A percentile compares a stretch with the other conserved stretches of the same genome.
phyloP scores from a whole-genome alignment of 805 yeast genomes.

The Grigorovia transvaalensis region DNA sequence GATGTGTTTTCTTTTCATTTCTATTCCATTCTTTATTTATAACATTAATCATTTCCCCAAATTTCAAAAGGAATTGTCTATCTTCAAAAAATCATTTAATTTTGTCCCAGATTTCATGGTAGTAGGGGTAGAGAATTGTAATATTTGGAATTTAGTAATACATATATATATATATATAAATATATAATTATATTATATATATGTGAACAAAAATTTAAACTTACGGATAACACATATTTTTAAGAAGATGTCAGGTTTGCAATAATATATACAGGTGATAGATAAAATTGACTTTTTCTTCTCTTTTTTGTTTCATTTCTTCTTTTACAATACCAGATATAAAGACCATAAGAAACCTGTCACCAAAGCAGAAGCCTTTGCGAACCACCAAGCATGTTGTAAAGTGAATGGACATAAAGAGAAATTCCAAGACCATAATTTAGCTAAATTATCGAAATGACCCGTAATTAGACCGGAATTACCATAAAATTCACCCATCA shows the following conservation, averaged over 20 bases:
- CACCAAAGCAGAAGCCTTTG: slow-evolving; percentile 44
- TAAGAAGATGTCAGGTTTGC: too few species aligned
- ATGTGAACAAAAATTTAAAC: too few species aligned
- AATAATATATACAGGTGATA: too few species aligned
- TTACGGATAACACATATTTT: neutral
- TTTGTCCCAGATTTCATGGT: too few species aligned
- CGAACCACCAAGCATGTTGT: slow-evolving; percentile 95
- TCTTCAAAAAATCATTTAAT: neutral
- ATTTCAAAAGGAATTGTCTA: neutral
- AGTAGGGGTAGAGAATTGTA: neutral
- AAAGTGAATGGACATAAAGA: slow-evolving; percentile 69
- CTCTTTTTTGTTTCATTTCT: neutral
- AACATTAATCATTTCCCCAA: neutral
- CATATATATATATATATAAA: too few species aligned
- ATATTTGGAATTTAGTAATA: neutral
- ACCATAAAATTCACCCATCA: slow-evolving; percentile 96
- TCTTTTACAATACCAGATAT: slow-evolving; percentile 3
- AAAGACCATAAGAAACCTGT: slow-evolving; percentile 33
- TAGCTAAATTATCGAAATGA: slow-evolving; percentile 35
- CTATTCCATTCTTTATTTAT: neutral
- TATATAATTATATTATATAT: too few species aligned
- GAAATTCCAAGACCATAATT: slow-evolving; percentile 58
- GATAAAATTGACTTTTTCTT: too few species aligned
- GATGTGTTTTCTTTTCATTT: neutral
- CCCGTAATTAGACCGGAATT: slow-evolving; percentile 81